Base-by-base conservation (phyloP, 2,329 filamentous ascomycete genomes). In the Salinomyces thailandicus region DNA sequence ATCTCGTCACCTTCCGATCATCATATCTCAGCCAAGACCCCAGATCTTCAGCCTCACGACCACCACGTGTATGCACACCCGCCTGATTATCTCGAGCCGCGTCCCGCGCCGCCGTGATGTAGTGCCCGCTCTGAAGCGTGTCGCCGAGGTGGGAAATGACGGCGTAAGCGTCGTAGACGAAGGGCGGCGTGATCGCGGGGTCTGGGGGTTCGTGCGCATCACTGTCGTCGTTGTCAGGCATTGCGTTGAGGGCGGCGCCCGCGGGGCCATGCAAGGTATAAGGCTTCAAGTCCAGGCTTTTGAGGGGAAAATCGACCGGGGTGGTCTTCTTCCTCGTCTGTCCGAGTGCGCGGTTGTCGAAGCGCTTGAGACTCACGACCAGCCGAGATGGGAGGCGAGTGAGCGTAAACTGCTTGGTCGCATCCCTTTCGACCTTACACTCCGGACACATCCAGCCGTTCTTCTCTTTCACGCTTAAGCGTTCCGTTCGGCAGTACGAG, bases 141-240 rank as follows among this genome's bases (percentile, higher is more conserved):
- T 64, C 63, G 15, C 87, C 87, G 3, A 74, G 61, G 57, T 95
- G 87, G 43, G 82, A 71, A 36, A 93, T 75, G 5, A 95, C 81
- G 2, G 79, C 89, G 55, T 93, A 95, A 35, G 83, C 79, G 53
- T 93, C 81, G 59, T 95, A 98, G 4, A 68, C 64, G 53, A 82
- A 85, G 0, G 82, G 79, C 1, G 62, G 62, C 11, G 60, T 64
- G 60, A 67, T 67, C 1, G 56, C 55, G 2, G 57, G 52, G 33
- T 66, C 64, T n/a, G n/a, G n/a, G 1, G 54, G 46, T 29, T 62
- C 62, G 22, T 9, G 22, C 9, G 22, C 22, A 9, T 26, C 9
- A 2, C 9, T 8, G 22, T n/a, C 22, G 22, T 26, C 9, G 22
- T 8, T 9, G 9, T 8, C 22, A n/a, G n/a, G 22, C 9, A 26